phyloP scores from a whole-genome alignment of 1,139 yeast species.

The Kodamaea alishanica region DNA sequence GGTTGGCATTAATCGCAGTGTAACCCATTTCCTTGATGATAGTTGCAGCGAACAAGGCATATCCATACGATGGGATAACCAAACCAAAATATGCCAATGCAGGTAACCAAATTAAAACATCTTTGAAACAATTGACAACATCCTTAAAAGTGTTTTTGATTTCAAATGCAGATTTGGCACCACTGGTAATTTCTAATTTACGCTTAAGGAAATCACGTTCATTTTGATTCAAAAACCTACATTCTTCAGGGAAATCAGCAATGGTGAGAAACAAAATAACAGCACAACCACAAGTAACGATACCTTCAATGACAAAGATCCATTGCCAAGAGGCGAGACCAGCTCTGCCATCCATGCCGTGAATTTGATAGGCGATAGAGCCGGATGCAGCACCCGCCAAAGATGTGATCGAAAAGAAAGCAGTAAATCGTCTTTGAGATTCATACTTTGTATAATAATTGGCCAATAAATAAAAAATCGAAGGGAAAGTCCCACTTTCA shows the following conservation, averaged over 20 bases:
- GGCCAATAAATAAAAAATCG: slow-evolving; percentile 64
- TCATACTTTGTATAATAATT: slow-evolving; percentile 55
- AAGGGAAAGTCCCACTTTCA: slow-evolving; percentile 72
- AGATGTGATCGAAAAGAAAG: slow-evolving; percentile 52
- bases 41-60: slow-evolving; percentile 67
- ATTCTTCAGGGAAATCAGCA: slow-evolving; percentile 59
- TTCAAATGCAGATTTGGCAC: slow-evolving; percentile 53
- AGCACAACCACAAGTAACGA: slow-evolving; percentile 59
- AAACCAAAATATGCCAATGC: slow-evolving; percentile 61
- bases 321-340: slow-evolving; percentile 64
- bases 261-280: slow-evolving; percentile 58
- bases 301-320: slow-evolving; percentile 72
- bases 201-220: slow-evolving; percentile 50
- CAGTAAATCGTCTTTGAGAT: slow-evolving; percentile 64
- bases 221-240: slow-evolving; percentile 47
- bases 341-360: slow-evolving; percentile 35
- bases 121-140: slow-evolving; percentile 42
- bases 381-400: slow-evolving; percentile 43
- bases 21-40: slow-evolving; percentile 57
- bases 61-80: slow-evolving; percentile 66
- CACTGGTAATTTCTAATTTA: slow-evolving; percentile 51
- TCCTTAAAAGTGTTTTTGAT: slow-evolving; percentile 41
- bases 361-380: slow-evolving; percentile 40
- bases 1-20: slow-evolving; percentile 60
- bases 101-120: slow-evolving; percentile 48